Evolutionary conservation across 805 yeast genomes (phyloP).

Genomic region (Wickerhamiella lipophila): DNA sequence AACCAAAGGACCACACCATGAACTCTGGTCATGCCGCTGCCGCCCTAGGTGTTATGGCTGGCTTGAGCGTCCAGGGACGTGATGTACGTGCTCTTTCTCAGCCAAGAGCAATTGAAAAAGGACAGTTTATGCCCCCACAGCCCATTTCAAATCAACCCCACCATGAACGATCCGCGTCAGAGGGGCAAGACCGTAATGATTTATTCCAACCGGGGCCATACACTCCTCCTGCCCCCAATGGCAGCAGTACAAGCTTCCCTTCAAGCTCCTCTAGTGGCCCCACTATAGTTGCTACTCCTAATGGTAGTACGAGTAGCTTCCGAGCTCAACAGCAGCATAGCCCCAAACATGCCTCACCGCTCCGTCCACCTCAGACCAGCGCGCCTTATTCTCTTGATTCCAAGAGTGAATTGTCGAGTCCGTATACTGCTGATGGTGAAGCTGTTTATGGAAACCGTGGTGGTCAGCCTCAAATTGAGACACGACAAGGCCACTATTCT

Average conservation of each 20-base stretch:
- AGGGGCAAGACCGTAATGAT: slow-evolving; percentile 27
- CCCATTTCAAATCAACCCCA: not conserved
- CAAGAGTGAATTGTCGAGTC: not conserved
- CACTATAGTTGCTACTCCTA: not conserved
- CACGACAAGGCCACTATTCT: slow-evolving; percentile 17
- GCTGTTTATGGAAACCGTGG: not conserved
- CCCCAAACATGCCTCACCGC: not conserved
- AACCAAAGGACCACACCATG: slow-evolving; percentile 1
- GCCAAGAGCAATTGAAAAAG: slow-evolving; percentile 7
- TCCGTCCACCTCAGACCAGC: slow-evolving; percentile 3
- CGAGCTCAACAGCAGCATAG: not conserved
- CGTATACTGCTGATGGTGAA: not conserved
- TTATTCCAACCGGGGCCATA: slow-evolving; percentile 15
- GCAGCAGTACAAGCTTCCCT: not conserved
- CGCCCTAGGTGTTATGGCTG: not conserved
- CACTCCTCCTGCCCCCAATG: slow-evolving; percentile 1
- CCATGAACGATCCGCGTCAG: slow-evolving; percentile 27
- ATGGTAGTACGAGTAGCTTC: not conserved
- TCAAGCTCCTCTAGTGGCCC: not conserved
- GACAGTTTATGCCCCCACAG: slow-evolving; percentile 5
- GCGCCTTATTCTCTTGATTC: not conserved
- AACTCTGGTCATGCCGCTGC: too few relatives aligned
- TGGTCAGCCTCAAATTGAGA: not conserved
- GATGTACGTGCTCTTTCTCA: slow-evolving; percentile 11
- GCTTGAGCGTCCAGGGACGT: not conserved